These are phyloP conservation scores for Wallacemonas sp. DNA, from an alignment of 208 protist genomes.

Conservation along the genomic window DNA sequence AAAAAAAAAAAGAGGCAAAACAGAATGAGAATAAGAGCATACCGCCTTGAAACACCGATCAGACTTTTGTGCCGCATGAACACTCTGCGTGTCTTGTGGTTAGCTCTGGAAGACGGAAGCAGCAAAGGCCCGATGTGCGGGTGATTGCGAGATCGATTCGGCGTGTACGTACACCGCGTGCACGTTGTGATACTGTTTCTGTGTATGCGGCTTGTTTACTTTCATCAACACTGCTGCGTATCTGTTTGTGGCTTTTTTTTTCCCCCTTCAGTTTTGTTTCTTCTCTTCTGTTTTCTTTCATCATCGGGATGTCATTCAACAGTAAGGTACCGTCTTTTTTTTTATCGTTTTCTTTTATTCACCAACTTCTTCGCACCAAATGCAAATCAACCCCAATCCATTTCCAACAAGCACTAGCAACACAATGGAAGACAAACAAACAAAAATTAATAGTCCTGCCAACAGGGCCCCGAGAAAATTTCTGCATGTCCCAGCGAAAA, in stretches of 20 bases:
- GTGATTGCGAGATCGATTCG: too few species aligned
- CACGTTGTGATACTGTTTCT: too few species aligned
- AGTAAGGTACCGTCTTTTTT: too few species aligned
- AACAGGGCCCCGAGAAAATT: too few species aligned
- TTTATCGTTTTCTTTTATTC: neutral
- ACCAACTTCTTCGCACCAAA: slow-evolving; percentile 10
- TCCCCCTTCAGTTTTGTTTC: slow-evolving; percentile 5
- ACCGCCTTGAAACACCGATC: neutral
- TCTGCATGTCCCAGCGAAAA: too few species aligned
- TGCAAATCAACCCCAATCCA: neutral
- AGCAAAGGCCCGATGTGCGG: too few species aligned
- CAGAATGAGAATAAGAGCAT: neutral
- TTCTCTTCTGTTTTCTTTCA: slow-evolving; percentile 6
- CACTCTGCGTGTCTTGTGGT: too few species aligned
- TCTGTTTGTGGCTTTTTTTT: neutral
- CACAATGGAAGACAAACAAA: slow-evolving; percentile 8
- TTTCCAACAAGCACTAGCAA: too few species aligned
- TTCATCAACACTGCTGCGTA: neutral
- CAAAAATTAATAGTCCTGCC: too few species aligned
- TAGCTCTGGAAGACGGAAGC: too few species aligned
- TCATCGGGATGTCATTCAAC: neutral
- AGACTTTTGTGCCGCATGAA: neutral
- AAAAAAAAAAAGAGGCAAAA: neutral
- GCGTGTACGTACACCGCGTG: too few species aligned
- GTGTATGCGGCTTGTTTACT: too few species aligned